Evolutionary conservation across 2,329 filamentous ascomycete species (phyloP).

Genomic region (Fusarium sp.): DNA sequence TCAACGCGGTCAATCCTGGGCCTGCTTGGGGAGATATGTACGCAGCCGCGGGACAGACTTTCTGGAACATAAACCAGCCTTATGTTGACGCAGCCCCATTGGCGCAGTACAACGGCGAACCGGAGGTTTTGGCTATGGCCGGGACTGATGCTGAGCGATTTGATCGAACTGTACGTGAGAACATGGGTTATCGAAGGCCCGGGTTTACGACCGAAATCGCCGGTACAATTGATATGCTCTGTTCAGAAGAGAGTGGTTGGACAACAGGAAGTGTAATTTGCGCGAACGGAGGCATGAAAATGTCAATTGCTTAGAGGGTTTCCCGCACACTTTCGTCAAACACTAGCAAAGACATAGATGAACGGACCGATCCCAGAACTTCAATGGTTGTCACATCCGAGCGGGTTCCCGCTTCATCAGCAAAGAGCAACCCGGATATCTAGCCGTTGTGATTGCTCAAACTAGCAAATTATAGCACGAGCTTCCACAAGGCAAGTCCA

Average conservation of each 20-base stretch:
- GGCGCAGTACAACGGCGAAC: slow-evolving; percentile 48
- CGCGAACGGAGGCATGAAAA: slow-evolving; percentile 68
- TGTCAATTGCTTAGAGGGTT: slow-evolving; percentile 48
- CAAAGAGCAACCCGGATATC: neutral
- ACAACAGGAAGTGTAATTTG: slow-evolving; percentile 78
- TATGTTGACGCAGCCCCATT: slow-evolving; percentile 52
- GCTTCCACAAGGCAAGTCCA: neutral
- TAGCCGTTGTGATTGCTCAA: neutral
- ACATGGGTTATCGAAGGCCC: slow-evolving; percentile 49
- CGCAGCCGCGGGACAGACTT: slow-evolving; percentile 47
- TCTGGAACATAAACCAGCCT: slow-evolving; percentile 53
- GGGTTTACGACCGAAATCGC: slow-evolving; percentile 67
- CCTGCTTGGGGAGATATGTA: slow-evolving; percentile 67
- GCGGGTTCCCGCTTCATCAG: slow-evolving; percentile 12
- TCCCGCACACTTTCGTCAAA: neutral
- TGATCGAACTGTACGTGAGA: slow-evolving; percentile 47
- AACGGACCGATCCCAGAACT: neutral
- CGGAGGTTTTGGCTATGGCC: slow-evolving; percentile 44
- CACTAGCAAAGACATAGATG: neutral
- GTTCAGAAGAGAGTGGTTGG: slow-evolving; percentile 72
- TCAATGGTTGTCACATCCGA: slow-evolving; percentile 13
- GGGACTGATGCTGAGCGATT: slow-evolving; percentile 48
- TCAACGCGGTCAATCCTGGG: slow-evolving; percentile 68
- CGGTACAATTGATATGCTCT: slow-evolving; percentile 77
- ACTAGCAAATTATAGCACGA: neutral